These are phyloP conservation scores for Wickerhamiella slavikovae DNA, from an alignment of 805 yeast genomes.

Conservation along the genomic window DNA sequence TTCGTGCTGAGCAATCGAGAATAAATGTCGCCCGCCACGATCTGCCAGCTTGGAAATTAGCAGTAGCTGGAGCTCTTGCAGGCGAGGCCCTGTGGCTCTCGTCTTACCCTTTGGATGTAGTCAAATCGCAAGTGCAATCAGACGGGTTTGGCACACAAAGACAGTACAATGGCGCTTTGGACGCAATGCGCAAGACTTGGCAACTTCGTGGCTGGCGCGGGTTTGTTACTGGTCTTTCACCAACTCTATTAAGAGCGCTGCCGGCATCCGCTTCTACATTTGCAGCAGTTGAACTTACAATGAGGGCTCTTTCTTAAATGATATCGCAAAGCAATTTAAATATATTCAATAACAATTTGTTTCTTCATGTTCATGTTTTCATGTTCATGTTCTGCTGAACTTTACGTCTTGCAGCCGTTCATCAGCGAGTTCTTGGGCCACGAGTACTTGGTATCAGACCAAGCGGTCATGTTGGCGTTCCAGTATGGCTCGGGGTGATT, in stretches of 20 bases:
- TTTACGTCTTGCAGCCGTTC: slow-evolving; percentile 26
- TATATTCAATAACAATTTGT: no score
- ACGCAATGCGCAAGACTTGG: slow-evolving; percentile 27
- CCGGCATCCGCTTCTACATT: slow-evolving; percentile 66
- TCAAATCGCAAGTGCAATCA: slow-evolving; percentile 39
- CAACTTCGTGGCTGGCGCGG: slow-evolving; percentile 26
- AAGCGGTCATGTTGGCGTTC: slow-evolving; percentile 48
- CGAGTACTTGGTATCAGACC: slow-evolving; percentile 57
- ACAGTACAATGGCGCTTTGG: slow-evolving; percentile 22
- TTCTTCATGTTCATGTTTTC: no score
- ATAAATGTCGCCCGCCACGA: slow-evolving; percentile 21
- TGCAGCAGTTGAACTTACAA: slow-evolving; percentile 51
- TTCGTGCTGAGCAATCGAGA: slow-evolving; percentile 19
- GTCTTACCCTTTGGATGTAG: slow-evolving; percentile 44
- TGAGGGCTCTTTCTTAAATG: slow-evolving; percentile 23
- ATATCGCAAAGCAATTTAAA: neutral
- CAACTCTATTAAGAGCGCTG: slow-evolving; percentile 36
- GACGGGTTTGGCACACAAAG: slow-evolving; percentile 20
- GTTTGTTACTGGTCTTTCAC: slow-evolving; percentile 32
- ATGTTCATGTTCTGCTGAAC: no score
- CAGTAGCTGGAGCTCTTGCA: slow-evolving; percentile 39
- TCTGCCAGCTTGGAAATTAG: slow-evolving; percentile 33
- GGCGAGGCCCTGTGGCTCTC: slow-evolving; percentile 59
- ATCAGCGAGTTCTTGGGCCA: slow-evolving; percentile 43
- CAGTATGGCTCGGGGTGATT: slow-evolving; percentile 47